Evolutionary conservation across 2,329 filamentous ascomycete genomes (phyloP).

Genomic region (Cytospora piceicola): DNA sequence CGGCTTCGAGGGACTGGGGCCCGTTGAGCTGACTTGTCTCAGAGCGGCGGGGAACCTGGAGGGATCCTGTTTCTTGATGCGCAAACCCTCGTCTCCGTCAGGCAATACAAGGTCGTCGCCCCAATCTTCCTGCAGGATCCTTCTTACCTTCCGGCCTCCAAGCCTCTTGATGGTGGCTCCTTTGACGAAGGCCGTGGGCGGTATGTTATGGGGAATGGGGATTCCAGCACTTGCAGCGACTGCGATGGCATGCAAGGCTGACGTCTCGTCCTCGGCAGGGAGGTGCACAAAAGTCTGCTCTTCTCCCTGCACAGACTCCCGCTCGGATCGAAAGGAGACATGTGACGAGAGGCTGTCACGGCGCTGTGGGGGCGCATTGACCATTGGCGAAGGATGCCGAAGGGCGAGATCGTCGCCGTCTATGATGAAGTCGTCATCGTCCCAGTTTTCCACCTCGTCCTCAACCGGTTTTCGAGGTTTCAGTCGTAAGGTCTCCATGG

Average conservation of each 20-base stretch:
- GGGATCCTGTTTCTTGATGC: constrained; percentile 66
- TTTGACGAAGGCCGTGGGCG: constrained; percentile 77
- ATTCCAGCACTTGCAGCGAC: constrained; percentile 89
- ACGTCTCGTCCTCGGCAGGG: constrained; percentile 81
- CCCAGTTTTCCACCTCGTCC: constrained; percentile 74
- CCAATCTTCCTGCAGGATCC: constrained; percentile 79
- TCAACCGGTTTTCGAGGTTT: constrained; percentile 59
- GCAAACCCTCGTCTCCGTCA: constrained; percentile 59
- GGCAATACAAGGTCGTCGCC: constrained; percentile 77
- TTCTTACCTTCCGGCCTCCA: constrained; percentile 73
- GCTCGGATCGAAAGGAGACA: constrained; percentile 79
- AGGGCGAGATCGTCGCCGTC: constrained; percentile 69
- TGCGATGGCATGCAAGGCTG: constrained; percentile 82
- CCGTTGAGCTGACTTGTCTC: constrained; percentile 64
- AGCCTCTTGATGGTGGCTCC: constrained; percentile 93
- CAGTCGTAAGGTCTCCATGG: constrained; percentile 60
- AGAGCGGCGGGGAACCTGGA: constrained; percentile 69
- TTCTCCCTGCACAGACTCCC: constrained; percentile 74
- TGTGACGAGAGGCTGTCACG: constrained; percentile 83
- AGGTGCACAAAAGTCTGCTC: constrained; percentile 89
- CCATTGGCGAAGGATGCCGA: constrained; percentile 53
- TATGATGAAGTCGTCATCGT: constrained; percentile 75
- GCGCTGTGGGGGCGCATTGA: constrained; percentile 54
- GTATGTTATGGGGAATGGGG: constrained; percentile 83
- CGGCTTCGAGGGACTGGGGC: constrained; percentile 55